phyloP scores from a whole-genome alignment of 2,329 filamentous ascomycete genomes.

The Verticillium nubilum region DNA sequence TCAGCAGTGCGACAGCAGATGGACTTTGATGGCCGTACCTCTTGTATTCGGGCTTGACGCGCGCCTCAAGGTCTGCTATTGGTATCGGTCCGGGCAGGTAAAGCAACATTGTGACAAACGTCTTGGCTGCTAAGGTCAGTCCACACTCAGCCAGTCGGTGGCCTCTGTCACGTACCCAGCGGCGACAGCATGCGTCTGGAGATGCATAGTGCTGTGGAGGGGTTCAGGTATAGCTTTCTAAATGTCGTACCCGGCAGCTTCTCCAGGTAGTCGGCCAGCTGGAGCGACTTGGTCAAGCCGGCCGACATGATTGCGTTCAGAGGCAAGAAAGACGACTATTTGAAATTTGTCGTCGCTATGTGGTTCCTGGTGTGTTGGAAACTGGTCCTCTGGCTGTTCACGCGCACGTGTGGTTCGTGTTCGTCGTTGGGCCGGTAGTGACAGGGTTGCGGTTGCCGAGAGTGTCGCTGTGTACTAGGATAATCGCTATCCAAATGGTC shows the following conservation, averaged over 20 bases:
- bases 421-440: too few species aligned
- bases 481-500: too few species aligned
- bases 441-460: too few species aligned
- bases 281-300: conserved; percentile 43
- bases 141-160: neutral
- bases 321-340: neutral
- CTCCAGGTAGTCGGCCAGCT: conserved; percentile 86
- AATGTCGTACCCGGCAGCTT: conserved; percentile 85
- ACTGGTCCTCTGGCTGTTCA: neutral
- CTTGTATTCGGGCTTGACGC: conserved; percentile 66
- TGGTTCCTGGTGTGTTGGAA: neutral
- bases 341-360: conserved; percentile 1
- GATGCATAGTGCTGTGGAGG: conserved; percentile 89
- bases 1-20: conserved; percentile 5
- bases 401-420: neutral
- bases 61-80: conserved; percentile 75
- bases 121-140: conserved; percentile 63
- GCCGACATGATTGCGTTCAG: conserved; percentile 34
- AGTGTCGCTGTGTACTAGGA: too few species aligned
- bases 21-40: conserved; percentile 17
- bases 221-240: conserved; percentile 88
- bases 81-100: conserved; percentile 81
- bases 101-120: conserved; percentile 89
- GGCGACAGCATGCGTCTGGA: conserved; percentile 96
- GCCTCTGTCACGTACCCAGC: conserved; percentile 52